Base-by-base conservation (phyloP, 108 stramenopile species). In the Skeletonema tropicum region DNA sequence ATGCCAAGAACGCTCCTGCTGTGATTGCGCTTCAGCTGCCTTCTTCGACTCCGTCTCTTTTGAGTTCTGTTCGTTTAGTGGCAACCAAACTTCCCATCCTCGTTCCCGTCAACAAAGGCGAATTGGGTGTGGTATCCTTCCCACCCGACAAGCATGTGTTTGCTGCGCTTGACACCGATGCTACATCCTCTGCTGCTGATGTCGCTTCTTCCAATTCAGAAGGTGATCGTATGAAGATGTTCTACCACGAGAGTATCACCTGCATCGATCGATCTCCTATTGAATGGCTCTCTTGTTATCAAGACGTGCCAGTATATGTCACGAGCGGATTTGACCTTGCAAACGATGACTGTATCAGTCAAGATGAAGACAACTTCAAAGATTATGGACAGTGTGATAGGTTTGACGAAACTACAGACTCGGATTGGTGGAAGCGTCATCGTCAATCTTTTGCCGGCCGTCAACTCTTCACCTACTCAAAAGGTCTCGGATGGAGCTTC, bases 321-420 rank as follows among this genome's bases (percentile, higher is more conserved):
- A 38, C 83, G 0, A 80, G 52, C 63, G 92, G 92, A 12, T 89
- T 93, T 68, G 87, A 90, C 58, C 66, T 91, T 32, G 63, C 83
- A 49, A 73, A 88, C 66, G 92, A 94, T 62, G 75, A 90, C 64
- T 94, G 92, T 48, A 55, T 81, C 41, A 17, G 42, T 42, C 61
- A 83, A 35, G 63, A 52, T 31, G 46, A 62, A 11, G 64, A 52
- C 6, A 59, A 64, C 11, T 94, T 90, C 60, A 70, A 76, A 8
- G 85, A 94, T 66, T 94, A 89, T 65, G 92, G 92, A 12, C 92
- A 94, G 57, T 94, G 92, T 66, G 81, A 76, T 59, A 86, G 90
- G 3, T 90, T 94, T 65, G 75, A 94, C 41, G 90, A 91, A 66
- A 89, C 86, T 2, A 68, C 85, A 10, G 62, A 75, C 26, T 89